Conservation (phyloP, 1,284 basidiomycete genomes). For the Taiwanofungus camphoratus region DNA sequence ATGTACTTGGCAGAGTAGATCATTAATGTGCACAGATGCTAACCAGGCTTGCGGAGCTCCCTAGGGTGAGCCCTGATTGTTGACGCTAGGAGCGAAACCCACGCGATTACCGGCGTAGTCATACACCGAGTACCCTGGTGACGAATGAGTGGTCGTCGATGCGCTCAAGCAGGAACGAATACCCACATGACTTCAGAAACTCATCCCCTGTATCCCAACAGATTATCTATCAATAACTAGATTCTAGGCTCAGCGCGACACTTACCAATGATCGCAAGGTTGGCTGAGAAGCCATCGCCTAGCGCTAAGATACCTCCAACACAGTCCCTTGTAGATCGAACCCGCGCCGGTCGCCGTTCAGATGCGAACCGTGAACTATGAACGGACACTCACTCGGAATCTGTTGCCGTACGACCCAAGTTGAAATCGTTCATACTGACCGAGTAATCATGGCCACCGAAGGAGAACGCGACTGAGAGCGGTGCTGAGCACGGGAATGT, state of each 20-base stretch:
- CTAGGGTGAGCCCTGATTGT: conserved; percentile 39
- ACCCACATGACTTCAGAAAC: conserved; percentile 66
- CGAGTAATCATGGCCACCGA: conserved; percentile 45
- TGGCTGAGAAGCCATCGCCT: conserved; percentile 37
- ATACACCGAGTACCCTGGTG: conserved; percentile 51
- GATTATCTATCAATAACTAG: conserved; percentile 6
- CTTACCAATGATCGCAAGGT: conserved; percentile 58
- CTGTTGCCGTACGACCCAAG: conserved; percentile 38
- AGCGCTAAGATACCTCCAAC: conserved; percentile 64
- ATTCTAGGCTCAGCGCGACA: conserved; percentile 6
- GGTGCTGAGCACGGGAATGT: conserved; percentile 41
- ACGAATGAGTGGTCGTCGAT: conserved; percentile 5
- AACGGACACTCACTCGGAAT: conserved; percentile 23
- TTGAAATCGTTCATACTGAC: conserved; percentile 64
- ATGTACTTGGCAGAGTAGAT: too few relatives aligned
- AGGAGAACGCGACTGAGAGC: conserved; percentile 40
- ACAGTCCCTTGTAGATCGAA: conserved; percentile 38
- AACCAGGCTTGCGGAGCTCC: too few relatives aligned
- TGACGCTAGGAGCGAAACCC: conserved; percentile 55
- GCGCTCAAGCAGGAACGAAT: neutral
- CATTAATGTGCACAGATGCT: too few relatives aligned
- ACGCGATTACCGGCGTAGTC: conserved; percentile 53
- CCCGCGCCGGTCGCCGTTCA: neutral
- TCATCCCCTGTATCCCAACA: conserved; percentile 41
- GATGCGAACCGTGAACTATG: neutral